Base-by-base conservation (phyloP, 176 grass and related monocot species). In the Zoysia pacifica region DNA sequence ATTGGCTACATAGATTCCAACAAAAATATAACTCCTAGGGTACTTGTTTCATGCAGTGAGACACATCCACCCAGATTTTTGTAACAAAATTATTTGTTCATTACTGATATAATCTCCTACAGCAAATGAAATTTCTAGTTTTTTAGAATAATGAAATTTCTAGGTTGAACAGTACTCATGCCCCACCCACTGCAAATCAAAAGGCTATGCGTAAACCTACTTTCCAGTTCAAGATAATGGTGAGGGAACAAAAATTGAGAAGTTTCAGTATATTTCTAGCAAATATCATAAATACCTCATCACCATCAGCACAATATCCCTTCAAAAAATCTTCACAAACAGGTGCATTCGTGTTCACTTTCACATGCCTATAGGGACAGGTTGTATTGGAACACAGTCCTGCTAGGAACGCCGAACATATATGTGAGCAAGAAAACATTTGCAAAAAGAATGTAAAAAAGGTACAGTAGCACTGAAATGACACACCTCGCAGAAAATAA, bases 321-420 rank as follows among this genome's bases (percentile, higher is more conserved):
- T 79, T 99, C 46, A 91, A 71, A 82, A 99, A 99, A 43, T 84
- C 92, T 63, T 99, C 96, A 86, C 96, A 99, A 51, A 91, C 75
- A 81, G 86, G 86, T 75, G 96, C 92, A 47, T 87, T 93, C 5
- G 73, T 72, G 77, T 93, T 93, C 15, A 99, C 96, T 79, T 95
- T 99, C 78, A 99, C 92, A 87, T 98, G 92, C 63, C 96, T 99
- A 78, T 99, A 99, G 56, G 96, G 90, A 82, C 96, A 99, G 75
- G 51, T 74, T 76, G 67, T 87, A 69, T 99, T 93, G 71, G 90
- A 93, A 79, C 96, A 99, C 42, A 99, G 82, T 69, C 96, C 95
- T 98, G 88, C 61, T 52, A 87, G 67, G 13, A 2, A 73, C 68
- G 58, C 28, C 41, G 69, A 78, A 47, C 74, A 75, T 80, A 70